A percentile compares a stretch with the other conserved stretches of the same genome.
Evolutionary conservation across 176 grass and related monocot species (phyloP).

Genomic region (Zoysia pacifica): DNA sequence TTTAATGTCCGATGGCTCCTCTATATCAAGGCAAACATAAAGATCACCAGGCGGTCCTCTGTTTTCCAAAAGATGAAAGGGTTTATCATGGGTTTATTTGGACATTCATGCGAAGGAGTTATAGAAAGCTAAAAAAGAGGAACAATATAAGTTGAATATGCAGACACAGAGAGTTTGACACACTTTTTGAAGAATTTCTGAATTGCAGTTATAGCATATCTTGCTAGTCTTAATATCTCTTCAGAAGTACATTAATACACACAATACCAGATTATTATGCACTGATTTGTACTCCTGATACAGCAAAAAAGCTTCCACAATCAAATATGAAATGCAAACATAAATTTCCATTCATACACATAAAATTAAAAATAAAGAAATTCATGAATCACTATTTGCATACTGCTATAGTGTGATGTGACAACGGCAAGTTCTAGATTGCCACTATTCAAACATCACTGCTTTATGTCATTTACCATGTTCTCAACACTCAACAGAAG

Average conservation of each 20-base stretch:
- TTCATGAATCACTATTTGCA: constrained; percentile 7
- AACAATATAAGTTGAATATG: constrained; percentile 17
- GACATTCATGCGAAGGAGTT: neutral
- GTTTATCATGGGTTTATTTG: constrained; percentile 1
- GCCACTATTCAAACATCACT: neutral
- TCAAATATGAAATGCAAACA: neutral
- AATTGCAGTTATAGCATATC: neutral
- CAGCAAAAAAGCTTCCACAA: constrained; percentile 7
- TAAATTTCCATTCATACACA: neutral
- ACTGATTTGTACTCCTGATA: neutral
- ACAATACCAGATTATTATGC: neutral
- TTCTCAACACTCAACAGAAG: neutral
- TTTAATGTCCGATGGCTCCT: constrained; percentile 89
- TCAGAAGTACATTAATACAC: constrained; percentile 5
- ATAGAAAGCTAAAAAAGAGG: constrained; percentile 8
- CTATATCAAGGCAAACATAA: constrained; percentile 94
- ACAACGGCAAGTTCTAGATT: constrained; percentile 1
- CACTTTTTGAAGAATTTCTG: too few species aligned
- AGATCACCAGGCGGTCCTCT: constrained; percentile 97
- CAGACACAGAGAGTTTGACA: too few species aligned
- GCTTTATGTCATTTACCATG: neutral
- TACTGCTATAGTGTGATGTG: neutral
- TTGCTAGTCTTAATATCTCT: neutral
- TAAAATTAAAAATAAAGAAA: neutral
- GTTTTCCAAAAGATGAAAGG: constrained; percentile 30